Base-by-base conservation (phyloP, 2,329 filamentous ascomycete species). In the Calonectria henricotiae region DNA sequence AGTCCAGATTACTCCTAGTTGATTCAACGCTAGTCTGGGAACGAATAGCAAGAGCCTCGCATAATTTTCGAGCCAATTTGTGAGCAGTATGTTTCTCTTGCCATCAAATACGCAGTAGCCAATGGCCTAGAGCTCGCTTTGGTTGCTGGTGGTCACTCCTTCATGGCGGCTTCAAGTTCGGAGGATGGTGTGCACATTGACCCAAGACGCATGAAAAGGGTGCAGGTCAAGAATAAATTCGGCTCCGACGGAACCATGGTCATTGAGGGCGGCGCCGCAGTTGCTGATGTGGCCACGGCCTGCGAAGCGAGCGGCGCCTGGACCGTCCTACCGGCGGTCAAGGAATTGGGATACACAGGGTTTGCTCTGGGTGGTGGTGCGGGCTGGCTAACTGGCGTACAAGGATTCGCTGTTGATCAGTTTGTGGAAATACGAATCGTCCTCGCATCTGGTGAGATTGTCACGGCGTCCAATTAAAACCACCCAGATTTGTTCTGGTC, bases 401-500 rank as follows among this genome's bases (percentile, higher is more conserved):
- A 55, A 37, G 51, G 51, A 3, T 55, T 55, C 20, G 51, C 51
- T 12, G 30, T 55, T 13, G 51, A 55, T 9, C 51, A 55, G 20
- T 55, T 55, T 15, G 6, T 55, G n/a, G 51, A 55, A 25, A 32
- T 55, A 7, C 51, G 32, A 25, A 39, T 55, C n/a, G 51, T 39
- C 12, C 51, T 55, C 35, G 51, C 51, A 0, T 55, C 51, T 25
- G 51, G 51, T 7, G 32, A 55, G 37, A 39, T 32, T 15, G 32
- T 55, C 2, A 55, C 51, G 1, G 51, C 51, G 6, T 55, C 51
- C 7, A 37, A 55, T 25, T 11, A 55, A 13, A 37, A n/a, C 12
- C 51, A 55, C 6, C 51, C 51, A 5, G 51, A 55, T 15, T 55
- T 55, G 30, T 55, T 55, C 51, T 55, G 51, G 51, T 32, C 51